phyloP scores from a whole-genome alignment of 1,139 yeast species.

The Kazachstania sp. region DNA sequence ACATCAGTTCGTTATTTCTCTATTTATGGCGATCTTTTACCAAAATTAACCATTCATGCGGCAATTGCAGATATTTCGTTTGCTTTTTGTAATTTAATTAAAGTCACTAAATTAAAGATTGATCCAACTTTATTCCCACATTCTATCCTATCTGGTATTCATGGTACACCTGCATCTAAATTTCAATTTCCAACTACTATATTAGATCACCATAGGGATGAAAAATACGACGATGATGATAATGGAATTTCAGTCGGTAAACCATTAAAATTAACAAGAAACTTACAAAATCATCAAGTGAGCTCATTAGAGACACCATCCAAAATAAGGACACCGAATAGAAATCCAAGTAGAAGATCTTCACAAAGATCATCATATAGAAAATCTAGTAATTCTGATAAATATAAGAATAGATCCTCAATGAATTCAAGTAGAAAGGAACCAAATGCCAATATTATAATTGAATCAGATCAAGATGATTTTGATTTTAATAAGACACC shows the following conservation, averaged over 20 bases:
- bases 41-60: conserved; percentile 65
- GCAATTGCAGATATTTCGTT: conserved; percentile 71
- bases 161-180: background rate
- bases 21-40: conserved; percentile 43
- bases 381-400: background rate
- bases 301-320: background rate
- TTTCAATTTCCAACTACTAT: background rate
- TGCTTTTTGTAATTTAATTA: conserved; percentile 62
- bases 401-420: background rate
- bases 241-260: conserved; percentile 21
- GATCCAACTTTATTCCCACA: background rate
- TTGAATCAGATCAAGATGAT: background rate
- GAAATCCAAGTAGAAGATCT: background rate
- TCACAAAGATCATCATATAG: background rate
- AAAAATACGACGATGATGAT: conserved; percentile 5
- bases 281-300: conserved; percentile 7
- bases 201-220: background rate
- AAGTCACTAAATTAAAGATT: conserved; percentile 40
- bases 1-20: conserved; percentile 74
- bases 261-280: conserved; percentile 29
- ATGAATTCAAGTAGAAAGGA: background rate
- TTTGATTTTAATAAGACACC: background rate
- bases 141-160: background rate
- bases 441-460: background rate
- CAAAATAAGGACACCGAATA: conserved; percentile 4